Evolutionary conservation across 208 protist species (phyloP), one percentile per base, ranked within the genome.

Genomic region (Wallacemonas sp.): DNA sequence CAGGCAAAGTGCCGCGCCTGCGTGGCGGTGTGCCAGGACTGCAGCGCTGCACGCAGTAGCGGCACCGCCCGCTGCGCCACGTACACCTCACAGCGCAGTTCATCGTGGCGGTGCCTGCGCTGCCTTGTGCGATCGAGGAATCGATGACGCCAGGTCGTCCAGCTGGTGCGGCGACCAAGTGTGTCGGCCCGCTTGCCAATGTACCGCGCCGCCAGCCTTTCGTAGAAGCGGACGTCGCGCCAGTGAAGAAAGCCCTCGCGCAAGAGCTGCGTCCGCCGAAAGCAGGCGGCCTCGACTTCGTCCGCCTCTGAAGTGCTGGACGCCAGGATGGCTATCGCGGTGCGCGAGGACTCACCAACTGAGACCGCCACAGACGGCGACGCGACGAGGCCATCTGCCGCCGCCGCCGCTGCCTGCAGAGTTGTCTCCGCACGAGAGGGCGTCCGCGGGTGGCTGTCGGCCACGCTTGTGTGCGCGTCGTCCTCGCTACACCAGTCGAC

Each of bases 141-240:
- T 11, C 67, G 61, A 11, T 26, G 22, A 36, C 14, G 32, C 85
- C 85, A 91, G 12, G 14, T 57, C 22, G 22, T 16, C 33, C 68
- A 81, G 64, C 48, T 71, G 44, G 22, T 31, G 65, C 61, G 31
- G 36, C 65, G 72, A 26, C 2, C 36, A n/a, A 32, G 46, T 11
- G n/a, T 12, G 26, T 70, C 49, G 4, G 28, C 12, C 3, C 41
- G 41, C 41, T 72, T 5, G 14, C 22, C 20, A 2, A 83, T 1
- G 42, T 78, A 77, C 48, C 65, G 65, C 4, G 63, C 16, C 1
- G 65, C 63, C 44, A 84, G 38, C 3, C 67, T 61, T 22, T 76
- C 65, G 67, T 80, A 77, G 16, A 82, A 67, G 0, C 80, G 74
- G 8, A 39, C 59, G 61, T 82, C 65, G 32, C 71, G 65, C 63